These are phyloP conservation scores for Neohortaea acidophila DNA, from an alignment of 495 filamentous ascomycete species.

Conservation along the genomic window DNA sequence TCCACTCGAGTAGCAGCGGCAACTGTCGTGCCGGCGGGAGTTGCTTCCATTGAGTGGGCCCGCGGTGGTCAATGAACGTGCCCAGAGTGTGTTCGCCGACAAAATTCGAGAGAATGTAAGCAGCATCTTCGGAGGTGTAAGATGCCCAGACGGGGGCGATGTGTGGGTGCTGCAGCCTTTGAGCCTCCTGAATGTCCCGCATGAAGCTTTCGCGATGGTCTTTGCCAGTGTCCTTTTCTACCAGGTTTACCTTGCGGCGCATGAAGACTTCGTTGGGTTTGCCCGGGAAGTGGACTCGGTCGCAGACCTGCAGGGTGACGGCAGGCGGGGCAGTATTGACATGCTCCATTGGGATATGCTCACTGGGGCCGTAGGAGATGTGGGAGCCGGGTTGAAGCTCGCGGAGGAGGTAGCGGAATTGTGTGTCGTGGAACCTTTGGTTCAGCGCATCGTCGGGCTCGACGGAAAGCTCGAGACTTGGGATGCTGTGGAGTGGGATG, in stretches of 20 bases:
- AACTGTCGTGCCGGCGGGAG: conserved; percentile 58
- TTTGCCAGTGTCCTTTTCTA: conserved; percentile 11
- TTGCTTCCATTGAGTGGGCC: conserved; percentile 41
- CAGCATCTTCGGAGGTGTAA: conserved; percentile 54
- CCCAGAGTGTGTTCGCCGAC: conserved; percentile 61
- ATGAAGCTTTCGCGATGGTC: conserved; percentile 34
- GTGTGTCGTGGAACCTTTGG: conserved; percentile 60
- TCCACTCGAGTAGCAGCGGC: conserved; percentile 61
- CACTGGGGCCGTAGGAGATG: conserved; percentile 57
- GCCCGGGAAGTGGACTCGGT: conserved; percentile 52
- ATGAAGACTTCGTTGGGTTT: conserved; percentile 45
- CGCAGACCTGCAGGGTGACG: conserved; percentile 37
- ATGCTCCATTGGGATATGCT: conserved; percentile 62
- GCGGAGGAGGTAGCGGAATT: conserved; percentile 67
- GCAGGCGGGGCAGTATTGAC: conserved; percentile 43
- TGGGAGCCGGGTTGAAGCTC: conserved; percentile 56
- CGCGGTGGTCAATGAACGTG: conserved; percentile 51
- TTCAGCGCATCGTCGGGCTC: conserved; percentile 47
- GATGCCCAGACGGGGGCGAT: conserved; percentile 67
- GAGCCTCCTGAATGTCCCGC: conserved; percentile 47
- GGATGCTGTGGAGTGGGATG: conserved; percentile 54
- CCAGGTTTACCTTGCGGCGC: conserved; percentile 36
- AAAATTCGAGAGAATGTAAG: conserved; percentile 66
- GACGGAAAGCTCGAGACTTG: conserved; percentile 47
- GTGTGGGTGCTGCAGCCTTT: conserved; percentile 58